Conservation (phyloP, 2,329 filamentous ascomycete species). For the Xylariales sp. region DNA sequence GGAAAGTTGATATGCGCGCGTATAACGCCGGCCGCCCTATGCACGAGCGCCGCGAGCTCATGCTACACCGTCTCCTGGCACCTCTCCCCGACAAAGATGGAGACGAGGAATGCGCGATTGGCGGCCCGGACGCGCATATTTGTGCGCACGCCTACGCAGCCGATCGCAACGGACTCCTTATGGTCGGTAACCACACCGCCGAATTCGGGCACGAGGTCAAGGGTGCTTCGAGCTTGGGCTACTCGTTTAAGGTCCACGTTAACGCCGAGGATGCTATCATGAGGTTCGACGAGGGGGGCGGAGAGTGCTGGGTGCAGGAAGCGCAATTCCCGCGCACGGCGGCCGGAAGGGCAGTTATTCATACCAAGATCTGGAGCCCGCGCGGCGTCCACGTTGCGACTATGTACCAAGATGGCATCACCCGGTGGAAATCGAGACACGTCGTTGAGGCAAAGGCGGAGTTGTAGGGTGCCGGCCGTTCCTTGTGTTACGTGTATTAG, state of each 20-base stretch:
- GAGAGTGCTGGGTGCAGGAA: slow-evolving; percentile 67
- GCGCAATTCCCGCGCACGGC: slow-evolving; percentile 60
- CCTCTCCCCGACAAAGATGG: slow-evolving; percentile 53
- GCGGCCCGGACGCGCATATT: slow-evolving; percentile 59
- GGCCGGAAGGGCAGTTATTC: slow-evolving; percentile 60
- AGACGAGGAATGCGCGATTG: slow-evolving; percentile 23
- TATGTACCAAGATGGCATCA: slow-evolving; percentile 65
- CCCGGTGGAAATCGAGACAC: slow-evolving; percentile 35
- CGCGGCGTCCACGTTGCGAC: slow-evolving; percentile 64
- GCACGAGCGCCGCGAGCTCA: slow-evolving; percentile 60
- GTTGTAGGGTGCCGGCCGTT: slow-evolving; percentile 3
- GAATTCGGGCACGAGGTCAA: slow-evolving; percentile 58
- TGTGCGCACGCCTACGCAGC: slow-evolving; percentile 63
- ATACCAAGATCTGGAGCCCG: slow-evolving; percentile 66
- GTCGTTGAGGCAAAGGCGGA: slow-evolving; percentile 12
- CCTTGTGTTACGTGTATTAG: background rate
- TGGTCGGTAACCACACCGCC: slow-evolving; percentile 61
- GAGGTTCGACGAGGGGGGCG: slow-evolving; percentile 47
- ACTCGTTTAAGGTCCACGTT: slow-evolving; percentile 64
- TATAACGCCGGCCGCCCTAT: slow-evolving; percentile 58
- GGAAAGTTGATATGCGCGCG: slow-evolving; percentile 63
- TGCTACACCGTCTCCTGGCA: slow-evolving; percentile 61
- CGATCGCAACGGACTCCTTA: slow-evolving; percentile 66
- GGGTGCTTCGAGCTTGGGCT: slow-evolving; percentile 60
- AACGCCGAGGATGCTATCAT: slow-evolving; percentile 62